Base-by-base conservation (phyloP, 192 early-diverging fungal genomes). In the Gryganskiella cystojenkinii region DNA sequence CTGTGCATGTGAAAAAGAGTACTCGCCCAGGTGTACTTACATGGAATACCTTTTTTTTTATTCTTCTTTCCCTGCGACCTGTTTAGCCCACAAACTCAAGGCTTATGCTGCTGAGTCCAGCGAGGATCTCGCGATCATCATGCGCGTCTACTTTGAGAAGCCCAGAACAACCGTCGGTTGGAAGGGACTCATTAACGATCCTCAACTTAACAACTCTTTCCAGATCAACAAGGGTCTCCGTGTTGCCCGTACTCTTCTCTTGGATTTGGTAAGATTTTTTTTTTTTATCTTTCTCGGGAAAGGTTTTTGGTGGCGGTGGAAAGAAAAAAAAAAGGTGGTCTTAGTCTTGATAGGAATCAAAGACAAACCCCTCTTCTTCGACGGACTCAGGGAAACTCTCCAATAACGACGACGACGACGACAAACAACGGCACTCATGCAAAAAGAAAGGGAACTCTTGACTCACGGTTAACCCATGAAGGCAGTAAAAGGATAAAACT, bases 171-270 rank as follows among this genome's bases (percentile, higher is more conserved):
- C 91, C 17, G 88, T 95, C 13, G 95, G 95, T 19, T 98, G 96
- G 96, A 97, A 97, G 80, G 97, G 96, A 27, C 85, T 98, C 37
- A 98, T 94, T 76, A 93, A 93, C 74, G 93, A 93, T 63, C 92
- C 92, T 27, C 79, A 85, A 27, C 80, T 93, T 35, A 90, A 94
- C 76, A 85, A 87, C 82, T 88, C 86, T 44, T 94, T 89, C 72
- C 82, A 89, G 61, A 94, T 94, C 67, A 94, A 94, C 84, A 92
- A 92, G 90, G 93, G 93, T 51, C 84, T 94, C 63, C 89, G 91
- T 53, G 83, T 91, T 82, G 91, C 88, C 33, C 92, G 93, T 61
- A 82, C 86, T 47, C 80, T 94, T 42, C 76, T 93, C 33, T 66
- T 92, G 45, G 89, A 94, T 54, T 81, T 93, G 60, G 86, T 86